phyloP scores from a whole-genome alignment of 208 protist species.

The Trypanosoma scelopori region DNA sequence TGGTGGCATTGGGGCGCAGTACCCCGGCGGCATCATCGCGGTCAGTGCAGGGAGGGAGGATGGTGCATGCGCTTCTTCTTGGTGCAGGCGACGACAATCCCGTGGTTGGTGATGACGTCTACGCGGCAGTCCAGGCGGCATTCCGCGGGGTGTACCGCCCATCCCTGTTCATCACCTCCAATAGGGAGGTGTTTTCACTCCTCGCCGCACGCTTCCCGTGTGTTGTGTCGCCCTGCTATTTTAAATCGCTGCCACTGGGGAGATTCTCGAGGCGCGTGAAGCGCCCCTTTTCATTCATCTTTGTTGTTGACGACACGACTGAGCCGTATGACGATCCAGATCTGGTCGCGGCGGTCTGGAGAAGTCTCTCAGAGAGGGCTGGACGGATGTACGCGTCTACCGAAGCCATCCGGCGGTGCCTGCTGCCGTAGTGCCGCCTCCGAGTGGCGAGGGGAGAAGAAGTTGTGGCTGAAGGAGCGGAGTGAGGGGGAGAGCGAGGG shows the following conservation, averaged over 20 bases:
- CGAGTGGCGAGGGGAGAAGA: no score
- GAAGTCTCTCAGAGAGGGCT: neutral
- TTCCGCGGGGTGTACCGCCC: conserved; percentile 2
- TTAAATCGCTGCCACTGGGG: neutral
- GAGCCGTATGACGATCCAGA: neutral
- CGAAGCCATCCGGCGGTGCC: neutral
- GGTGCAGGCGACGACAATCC: neutral
- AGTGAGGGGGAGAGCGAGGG: no score
- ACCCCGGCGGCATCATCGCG: neutral
- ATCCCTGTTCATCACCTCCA: conserved; percentile 12
- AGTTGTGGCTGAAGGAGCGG: no score
- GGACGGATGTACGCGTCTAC: conserved; percentile 7
- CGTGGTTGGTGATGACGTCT: neutral
- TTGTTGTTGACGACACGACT: conserved; percentile 9
- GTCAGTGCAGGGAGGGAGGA: neutral
- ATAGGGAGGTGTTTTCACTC: conserved; percentile 5
- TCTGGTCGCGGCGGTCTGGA: conserved; percentile 3
- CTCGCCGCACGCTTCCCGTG: conserved; percentile 2
- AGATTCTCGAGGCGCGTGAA: neutral
- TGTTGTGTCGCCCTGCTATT: conserved; percentile 14
- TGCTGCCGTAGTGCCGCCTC: no score
- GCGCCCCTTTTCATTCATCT: conserved; percentile 1
- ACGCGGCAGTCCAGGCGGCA: neutral
- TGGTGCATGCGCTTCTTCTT: neutral
- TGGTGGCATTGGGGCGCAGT: no score